Evolutionary conservation across 1,284 basidiomycete genomes (phyloP).

Genomic region (Gymnopus androsaceus): DNA sequence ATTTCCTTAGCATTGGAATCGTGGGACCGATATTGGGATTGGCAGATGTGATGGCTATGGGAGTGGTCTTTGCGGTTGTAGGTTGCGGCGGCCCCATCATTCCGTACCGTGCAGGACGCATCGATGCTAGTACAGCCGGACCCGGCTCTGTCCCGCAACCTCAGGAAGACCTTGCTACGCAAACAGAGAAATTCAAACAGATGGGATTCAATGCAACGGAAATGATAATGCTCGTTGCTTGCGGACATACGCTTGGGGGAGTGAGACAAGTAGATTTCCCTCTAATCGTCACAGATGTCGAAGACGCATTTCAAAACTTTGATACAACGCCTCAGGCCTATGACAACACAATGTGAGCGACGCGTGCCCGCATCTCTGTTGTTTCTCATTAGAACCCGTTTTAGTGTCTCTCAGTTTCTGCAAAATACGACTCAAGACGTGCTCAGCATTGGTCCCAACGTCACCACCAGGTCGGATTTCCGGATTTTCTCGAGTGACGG

Average conservation of each 20-base stretch:
- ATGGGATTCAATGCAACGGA: slow-evolving; percentile 6
- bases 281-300: background rate
- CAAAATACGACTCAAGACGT: too few species aligned
- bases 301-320: background rate
- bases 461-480: too few species aligned
- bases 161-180: background rate
- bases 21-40: background rate
- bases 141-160: slow-evolving; percentile 3
- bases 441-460: too few species aligned
- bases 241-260: slow-evolving; percentile 10
- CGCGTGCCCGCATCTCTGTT: too few species aligned
- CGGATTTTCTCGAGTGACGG: too few species aligned
- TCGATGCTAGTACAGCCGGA: slow-evolving; percentile 8
- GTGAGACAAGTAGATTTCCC: slow-evolving; percentile 1
- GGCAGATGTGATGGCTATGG: slow-evolving; percentile 7
- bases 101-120: slow-evolving; percentile 7
- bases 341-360: too few species aligned
- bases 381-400: too few species aligned
- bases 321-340: slow-evolving; percentile 1
- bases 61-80: background rate
- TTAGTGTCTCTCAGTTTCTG: too few species aligned
- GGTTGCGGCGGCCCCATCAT: slow-evolving; percentile 9
- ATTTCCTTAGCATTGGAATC: slow-evolving; percentile 30
- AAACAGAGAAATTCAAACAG: slow-evolving; percentile 1
- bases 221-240: slow-evolving; percentile 12